A percentile compares a stretch with the other conserved stretches of the same genome.
Conservation (phyloP, 495 filamentous ascomycete genomes). For the Penicillium chermesinum region DNA sequence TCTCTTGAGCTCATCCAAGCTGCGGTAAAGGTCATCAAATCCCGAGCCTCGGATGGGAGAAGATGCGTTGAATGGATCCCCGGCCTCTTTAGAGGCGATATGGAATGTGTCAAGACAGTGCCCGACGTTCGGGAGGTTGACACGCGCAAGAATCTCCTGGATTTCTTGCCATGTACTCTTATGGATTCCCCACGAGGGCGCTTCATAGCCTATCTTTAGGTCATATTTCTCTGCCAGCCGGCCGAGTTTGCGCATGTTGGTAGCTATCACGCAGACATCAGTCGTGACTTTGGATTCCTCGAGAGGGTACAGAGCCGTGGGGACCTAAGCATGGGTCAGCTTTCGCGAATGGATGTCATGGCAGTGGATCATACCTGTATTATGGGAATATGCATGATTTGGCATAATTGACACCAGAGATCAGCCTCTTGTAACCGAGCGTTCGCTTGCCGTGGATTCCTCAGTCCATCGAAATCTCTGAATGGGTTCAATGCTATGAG, state of each 20-base stretch:
- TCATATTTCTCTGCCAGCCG: conserved; percentile 7
- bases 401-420: conserved; percentile 14
- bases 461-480: conserved; percentile 11
- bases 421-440: conserved; percentile 10
- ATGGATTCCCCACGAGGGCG: conserved; percentile 63
- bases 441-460: neutral
- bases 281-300: conserved; percentile 6
- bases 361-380: conserved; percentile 15
- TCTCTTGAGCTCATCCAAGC: conserved; percentile 55
- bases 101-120: conserved; percentile 73
- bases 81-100: conserved; percentile 52
- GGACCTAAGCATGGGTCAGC: conserved; percentile 9
- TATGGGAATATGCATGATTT: conserved; percentile 12
- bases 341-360: too few species aligned
- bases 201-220: conserved; percentile 62
- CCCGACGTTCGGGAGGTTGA: conserved; percentile 65
- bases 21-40: conserved; percentile 36
- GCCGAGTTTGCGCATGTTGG: conserved; percentile 11
- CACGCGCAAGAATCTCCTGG: conserved; percentile 59
- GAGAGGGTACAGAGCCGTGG: conserved; percentile 10
- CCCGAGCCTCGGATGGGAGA: conserved; percentile 44
- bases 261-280: conserved; percentile 5
- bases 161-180: conserved; percentile 63
- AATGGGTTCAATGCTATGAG: conserved; percentile 16
- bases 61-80: conserved; percentile 40